These are phyloP conservation scores for Jackrogersella minutella DNA, from an alignment of 495 filamentous ascomycete genomes.

Conservation along the genomic window DNA sequence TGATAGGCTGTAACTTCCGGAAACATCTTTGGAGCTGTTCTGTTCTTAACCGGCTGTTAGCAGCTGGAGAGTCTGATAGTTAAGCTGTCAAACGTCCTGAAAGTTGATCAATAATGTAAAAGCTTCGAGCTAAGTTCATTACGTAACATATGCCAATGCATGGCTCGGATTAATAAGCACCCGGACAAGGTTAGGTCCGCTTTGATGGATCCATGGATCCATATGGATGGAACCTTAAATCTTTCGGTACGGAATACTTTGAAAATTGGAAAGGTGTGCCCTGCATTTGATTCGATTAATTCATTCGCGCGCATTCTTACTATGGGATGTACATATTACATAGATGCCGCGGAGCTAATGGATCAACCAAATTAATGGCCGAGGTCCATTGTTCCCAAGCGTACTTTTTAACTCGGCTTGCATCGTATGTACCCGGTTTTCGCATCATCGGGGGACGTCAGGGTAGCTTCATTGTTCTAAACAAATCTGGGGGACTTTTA, in stretches of 20 bases:
- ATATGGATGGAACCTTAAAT: too few relatives aligned
- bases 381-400: constrained; percentile 38
- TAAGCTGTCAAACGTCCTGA: neutral
- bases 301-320: constrained; percentile 23
- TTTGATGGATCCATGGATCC: too few relatives aligned
- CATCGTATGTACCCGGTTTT: constrained; percentile 19
- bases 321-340: too few relatives aligned
- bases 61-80: neutral
- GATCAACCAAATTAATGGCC: constrained; percentile 27
- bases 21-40: neutral
- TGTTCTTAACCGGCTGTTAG: constrained; percentile 2
- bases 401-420: constrained; percentile 37
- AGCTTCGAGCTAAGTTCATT: neutral
- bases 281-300: constrained; percentile 3
- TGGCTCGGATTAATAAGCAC: constrained; percentile 7
- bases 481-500: constrained; percentile 2
- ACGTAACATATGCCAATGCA: neutral
- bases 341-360: constrained; percentile 30
- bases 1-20: neutral
- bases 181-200: neutral
- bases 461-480: constrained; percentile 29
- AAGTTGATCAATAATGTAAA: neutral
- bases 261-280: neutral
- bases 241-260: too few relatives aligned
- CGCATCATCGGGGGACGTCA: constrained; percentile 37